Percentiles rank a stretch among this genome's conserved stretches.
Evolutionary conservation across 352 stramenopile genomes (phyloP).

Genomic region (Phytophthora nicotianae): DNA sequence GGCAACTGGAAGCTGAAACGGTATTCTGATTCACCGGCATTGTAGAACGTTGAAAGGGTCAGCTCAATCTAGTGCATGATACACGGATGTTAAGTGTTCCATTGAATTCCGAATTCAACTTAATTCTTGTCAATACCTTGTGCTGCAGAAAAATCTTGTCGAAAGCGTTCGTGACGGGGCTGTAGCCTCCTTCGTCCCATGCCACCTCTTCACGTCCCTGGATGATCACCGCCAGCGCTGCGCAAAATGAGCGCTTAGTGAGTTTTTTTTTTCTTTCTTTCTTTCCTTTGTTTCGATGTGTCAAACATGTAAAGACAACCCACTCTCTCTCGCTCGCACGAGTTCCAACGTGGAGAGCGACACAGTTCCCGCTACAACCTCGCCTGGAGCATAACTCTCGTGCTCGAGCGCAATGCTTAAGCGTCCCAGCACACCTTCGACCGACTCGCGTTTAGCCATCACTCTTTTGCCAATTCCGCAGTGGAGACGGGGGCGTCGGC

Average conservation of each 20-base stretch:
- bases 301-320: slow-evolving; percentile 10
- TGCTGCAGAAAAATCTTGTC: slow-evolving; percentile 42
- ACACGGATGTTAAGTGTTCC: neutral
- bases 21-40: slow-evolving; percentile 26
- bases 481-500: slow-evolving; percentile 16
- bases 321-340: slow-evolving; percentile 37
- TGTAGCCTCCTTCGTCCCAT: slow-evolving; percentile 41
- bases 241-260: neutral
- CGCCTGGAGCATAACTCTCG: slow-evolving; percentile 33
- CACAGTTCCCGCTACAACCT: slow-evolving; percentile 31
- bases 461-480: slow-evolving; percentile 19
- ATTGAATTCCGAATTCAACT: slow-evolving; percentile 1
- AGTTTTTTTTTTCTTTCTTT: slow-evolving; percentile 1
- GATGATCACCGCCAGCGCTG: slow-evolving; percentile 34
- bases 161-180: slow-evolving; percentile 32
- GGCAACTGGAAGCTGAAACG: slow-evolving; percentile 32
- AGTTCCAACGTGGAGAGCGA: slow-evolving; percentile 30
- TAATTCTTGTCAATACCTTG: slow-evolving; percentile 11
- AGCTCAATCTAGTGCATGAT: slow-evolving; percentile 30
- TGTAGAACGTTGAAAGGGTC: slow-evolving; percentile 16
- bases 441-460: slow-evolving; percentile 36
- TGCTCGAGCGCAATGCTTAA: slow-evolving; percentile 35
- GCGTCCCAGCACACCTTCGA: slow-evolving; percentile 31
- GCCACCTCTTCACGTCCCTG: slow-evolving; percentile 31
- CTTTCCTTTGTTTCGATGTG: neutral